Conservation (phyloP, 2,329 filamentous ascomycete genomes). For the Aureobasidium lini region DNA sequence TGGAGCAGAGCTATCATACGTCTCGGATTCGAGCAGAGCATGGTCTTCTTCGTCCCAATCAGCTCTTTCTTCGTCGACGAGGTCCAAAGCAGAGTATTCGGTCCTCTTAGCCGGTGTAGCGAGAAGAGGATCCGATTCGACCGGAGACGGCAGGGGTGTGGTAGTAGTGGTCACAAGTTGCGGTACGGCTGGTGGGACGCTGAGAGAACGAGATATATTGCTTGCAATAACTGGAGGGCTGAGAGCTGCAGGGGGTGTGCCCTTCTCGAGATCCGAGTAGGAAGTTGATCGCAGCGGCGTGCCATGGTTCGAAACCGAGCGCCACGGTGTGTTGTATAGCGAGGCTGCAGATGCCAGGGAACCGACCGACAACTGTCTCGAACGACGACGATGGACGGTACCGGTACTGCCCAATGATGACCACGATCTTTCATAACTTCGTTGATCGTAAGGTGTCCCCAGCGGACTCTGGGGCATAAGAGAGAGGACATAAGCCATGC, state of each 20-base stretch:
- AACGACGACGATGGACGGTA: neutral
- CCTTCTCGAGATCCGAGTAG: conserved; percentile 7
- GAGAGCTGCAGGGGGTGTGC: neutral
- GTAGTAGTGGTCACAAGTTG: neutral
- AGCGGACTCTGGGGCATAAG: conserved; percentile 12
- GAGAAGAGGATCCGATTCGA: neutral
- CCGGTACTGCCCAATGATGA: conserved; percentile 15
- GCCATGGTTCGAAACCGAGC: neutral
- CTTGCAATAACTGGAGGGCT: neutral
- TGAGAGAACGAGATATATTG: neutral
- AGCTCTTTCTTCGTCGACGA: conserved; percentile 9
- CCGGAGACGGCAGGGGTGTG: neutral
- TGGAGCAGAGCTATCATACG: neutral
- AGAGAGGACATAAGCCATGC: conserved; percentile 18
- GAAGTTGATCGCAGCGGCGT: conserved; percentile 9
- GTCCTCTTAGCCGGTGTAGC: neutral
- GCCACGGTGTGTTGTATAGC: neutral
- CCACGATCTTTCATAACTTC: conserved; percentile 9
- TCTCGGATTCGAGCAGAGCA: conserved; percentile 2
- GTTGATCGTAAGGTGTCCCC: conserved; percentile 7
- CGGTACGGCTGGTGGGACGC: conserved; percentile 1
- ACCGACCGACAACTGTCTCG: conserved; percentile 11
- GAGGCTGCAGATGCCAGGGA: conserved; percentile 14
- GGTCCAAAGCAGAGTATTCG: neutral
- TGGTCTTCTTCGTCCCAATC: conserved; percentile 3